Conservation (phyloP, 139 green algal species). For the Chlorella sp. region DNA sequence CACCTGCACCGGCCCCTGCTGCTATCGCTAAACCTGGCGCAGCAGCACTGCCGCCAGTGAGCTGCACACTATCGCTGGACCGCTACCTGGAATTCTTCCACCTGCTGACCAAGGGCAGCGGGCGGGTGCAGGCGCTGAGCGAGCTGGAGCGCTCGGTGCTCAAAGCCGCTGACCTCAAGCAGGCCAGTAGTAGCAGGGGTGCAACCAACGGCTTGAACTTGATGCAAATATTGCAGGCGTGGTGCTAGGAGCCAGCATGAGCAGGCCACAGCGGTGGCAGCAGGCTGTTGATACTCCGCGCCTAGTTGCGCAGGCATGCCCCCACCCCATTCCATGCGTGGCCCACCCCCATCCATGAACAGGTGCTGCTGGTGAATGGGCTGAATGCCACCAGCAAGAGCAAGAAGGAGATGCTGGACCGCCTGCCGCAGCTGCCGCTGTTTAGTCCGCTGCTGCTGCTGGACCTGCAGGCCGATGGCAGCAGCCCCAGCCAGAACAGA, state of each 20-base stretch:
- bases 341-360: too few relatives aligned
- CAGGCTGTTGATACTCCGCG: too few relatives aligned
- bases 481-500: too few relatives aligned
- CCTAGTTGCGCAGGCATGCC: too few relatives aligned
- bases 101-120: constrained; percentile 27
- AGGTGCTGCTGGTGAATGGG: constrained; percentile 32
- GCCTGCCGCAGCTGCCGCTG: constrained; percentile 16
- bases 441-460: constrained; percentile 5
- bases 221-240: background rate
- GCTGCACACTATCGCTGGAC: constrained; percentile 25
- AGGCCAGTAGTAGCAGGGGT: background rate
- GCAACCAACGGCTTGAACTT: too few relatives aligned
- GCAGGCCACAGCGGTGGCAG: too few relatives aligned
- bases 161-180: constrained; percentile 36
- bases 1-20: background rate
- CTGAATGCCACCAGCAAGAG: background rate
- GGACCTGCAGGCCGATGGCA: background rate
- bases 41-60: background rate
- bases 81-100: constrained; percentile 15
- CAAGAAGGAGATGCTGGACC: constrained; percentile 44
- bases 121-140: background rate
- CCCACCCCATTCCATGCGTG: too few relatives aligned
- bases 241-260: background rate
- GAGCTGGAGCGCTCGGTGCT: constrained; percentile 23
- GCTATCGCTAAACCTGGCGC: background rate